These are phyloP conservation scores for Ploettnerulaceae sp. DNA, from an alignment of 2,329 filamentous ascomycete genomes.

Conservation along the genomic window DNA sequence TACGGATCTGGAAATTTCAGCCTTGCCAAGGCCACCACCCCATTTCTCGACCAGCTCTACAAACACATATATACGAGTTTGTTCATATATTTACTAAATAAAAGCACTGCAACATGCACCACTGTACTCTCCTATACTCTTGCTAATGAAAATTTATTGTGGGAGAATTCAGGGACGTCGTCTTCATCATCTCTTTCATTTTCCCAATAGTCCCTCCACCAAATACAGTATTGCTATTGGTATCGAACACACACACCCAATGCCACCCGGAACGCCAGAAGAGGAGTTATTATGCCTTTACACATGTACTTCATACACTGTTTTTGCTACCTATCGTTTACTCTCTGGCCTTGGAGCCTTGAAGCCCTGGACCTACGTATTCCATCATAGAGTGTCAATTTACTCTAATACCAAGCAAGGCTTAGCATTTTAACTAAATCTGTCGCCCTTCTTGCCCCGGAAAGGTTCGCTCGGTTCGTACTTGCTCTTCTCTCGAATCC, in stretches of 20 bases:
- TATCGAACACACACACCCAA: background rate
- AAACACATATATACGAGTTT: no score
- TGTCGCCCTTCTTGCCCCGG: slow-evolving; percentile 75
- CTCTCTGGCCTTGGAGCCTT: background rate
- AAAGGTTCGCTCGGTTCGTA: slow-evolving; percentile 79
- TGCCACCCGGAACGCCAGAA: slow-evolving; percentile 15
- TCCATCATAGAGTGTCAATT: slow-evolving; percentile 3
- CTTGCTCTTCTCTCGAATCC: slow-evolving; percentile 74
- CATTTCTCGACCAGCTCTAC: no score
- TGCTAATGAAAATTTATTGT: no score
- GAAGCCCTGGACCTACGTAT: background rate
- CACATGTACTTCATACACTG: slow-evolving; percentile 9
- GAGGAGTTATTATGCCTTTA: slow-evolving; percentile 15
- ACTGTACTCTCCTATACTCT: no score
- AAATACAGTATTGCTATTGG: no score
- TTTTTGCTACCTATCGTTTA: background rate
- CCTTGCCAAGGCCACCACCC: background rate
- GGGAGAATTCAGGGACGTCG: no score
- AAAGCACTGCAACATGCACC: no score
- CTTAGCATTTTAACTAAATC: slow-evolving; percentile 56
- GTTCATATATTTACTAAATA: no score
- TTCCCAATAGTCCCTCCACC: background rate
- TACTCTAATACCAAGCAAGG: slow-evolving; percentile 3
- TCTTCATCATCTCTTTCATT: background rate
- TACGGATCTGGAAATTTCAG: slow-evolving; percentile 2